A percentile compares a stretch with the other conserved stretches of the same genome.
phyloP scores from a whole-genome alignment of 2,329 filamentous ascomycete species.

The Aspergillus sp. region DNA sequence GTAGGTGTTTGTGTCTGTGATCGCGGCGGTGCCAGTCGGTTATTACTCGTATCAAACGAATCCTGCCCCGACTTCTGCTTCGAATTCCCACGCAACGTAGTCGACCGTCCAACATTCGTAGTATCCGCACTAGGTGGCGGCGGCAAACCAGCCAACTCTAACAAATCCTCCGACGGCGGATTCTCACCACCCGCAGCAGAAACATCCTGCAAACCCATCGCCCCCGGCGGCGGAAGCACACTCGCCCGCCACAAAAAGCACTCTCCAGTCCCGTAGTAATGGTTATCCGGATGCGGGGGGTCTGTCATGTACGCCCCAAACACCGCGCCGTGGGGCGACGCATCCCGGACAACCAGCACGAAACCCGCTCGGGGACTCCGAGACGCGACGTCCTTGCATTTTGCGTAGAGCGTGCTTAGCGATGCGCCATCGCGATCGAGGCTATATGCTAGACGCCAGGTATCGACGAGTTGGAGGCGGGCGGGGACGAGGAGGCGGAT shows the following conservation, averaged over 20 bases:
- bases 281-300: conserved; percentile 67
- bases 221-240: conserved; percentile 44
- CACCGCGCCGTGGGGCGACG: conserved; percentile 42
- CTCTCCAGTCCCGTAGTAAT: conserved; percentile 94
- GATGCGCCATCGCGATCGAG: conserved; percentile 88
- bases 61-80: conserved; percentile 7
- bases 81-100: conserved; percentile 45
- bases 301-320: conserved; percentile 96
- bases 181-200: conserved; percentile 6
- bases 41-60: conserved; percentile 2
- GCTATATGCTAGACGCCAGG: conserved; percentile 82
- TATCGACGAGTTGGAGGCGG: conserved; percentile 75
- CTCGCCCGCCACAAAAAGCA: conserved; percentile 86
- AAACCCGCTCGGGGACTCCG: conserved; percentile 70
- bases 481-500: conserved; percentile 84
- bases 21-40: conserved; percentile 11
- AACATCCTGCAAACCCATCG: conserved; percentile 2
- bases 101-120: conserved; percentile 53
- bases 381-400: conserved; percentile 60
- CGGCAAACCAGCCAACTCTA: conserved; percentile 52
- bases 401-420: conserved; percentile 75
- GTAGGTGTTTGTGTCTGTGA: neutral
- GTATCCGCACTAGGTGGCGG: conserved; percentile 64
- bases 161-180: conserved; percentile 31
- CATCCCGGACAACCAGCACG: conserved; percentile 79